phyloP scores from a whole-genome alignment of 2,329 filamentous ascomycete genomes.

The Venturia asperata region DNA sequence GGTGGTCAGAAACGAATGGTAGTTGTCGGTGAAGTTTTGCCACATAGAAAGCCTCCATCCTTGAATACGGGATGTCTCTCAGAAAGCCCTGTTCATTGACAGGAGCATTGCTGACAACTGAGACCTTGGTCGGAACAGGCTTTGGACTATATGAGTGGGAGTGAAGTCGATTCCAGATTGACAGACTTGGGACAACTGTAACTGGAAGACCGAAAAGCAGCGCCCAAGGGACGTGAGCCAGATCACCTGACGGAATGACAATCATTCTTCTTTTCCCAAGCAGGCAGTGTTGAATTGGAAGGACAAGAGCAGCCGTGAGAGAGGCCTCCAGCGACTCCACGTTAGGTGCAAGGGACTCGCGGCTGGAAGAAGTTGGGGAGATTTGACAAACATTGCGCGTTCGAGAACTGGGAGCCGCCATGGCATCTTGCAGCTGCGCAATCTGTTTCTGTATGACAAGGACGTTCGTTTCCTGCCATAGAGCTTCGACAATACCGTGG shows the following conservation, averaged over 20 bases:
- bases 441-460: conserved; percentile 19
- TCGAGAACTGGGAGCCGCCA: not conserved
- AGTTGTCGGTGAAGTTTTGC: conserved; percentile 16
- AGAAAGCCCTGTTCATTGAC: conserved; percentile 16
- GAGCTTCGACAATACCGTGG: conserved; percentile 18
- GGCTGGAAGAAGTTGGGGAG: not conserved
- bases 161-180: conserved; percentile 21
- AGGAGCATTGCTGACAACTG: conserved; percentile 20
- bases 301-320: not conserved
- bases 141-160: not conserved
- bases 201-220: conserved; percentile 21
- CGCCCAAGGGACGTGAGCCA: conserved; percentile 22
- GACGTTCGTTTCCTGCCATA: conserved; percentile 20
- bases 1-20: conserved; percentile 20
- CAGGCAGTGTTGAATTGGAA: conserved; percentile 3
- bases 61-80: conserved; percentile 21
- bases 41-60: conserved; percentile 21
- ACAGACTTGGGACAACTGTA: conserved; percentile 20
- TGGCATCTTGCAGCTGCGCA: conserved; percentile 14
- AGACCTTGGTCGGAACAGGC: conserved; percentile 16
- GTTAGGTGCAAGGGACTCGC: not conserved
- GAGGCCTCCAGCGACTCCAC: not conserved
- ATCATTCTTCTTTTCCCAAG: conserved; percentile 13
- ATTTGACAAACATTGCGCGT: not conserved
- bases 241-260: conserved; percentile 21